Base-by-base conservation (phyloP, 108 stramenopile species). In the Cyclotella choctawhatcheeana region DNA sequence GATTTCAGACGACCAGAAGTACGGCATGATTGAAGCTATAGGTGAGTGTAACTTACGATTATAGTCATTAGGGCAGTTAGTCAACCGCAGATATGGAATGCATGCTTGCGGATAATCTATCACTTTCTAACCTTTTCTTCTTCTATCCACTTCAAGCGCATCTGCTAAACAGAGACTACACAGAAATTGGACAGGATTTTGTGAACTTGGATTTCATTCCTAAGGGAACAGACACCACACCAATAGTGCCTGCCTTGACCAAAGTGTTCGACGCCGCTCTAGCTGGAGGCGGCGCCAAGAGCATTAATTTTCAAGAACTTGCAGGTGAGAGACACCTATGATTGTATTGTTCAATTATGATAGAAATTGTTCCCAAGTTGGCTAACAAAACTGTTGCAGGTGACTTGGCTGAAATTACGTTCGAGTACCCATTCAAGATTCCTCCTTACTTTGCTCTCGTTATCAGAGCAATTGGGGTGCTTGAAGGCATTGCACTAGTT, bases 21-120 rank as follows among this genome's bases (percentile, higher is more conserved):
- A 94, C 58, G 95, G 96, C 26, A 98, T 98, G 96, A 92, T 98
- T 26, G 94, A 96, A 74, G 96, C 97, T 3, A 93, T 98, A 76
- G n/a, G n/a, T n/a, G n/a, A n/a, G n/a, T n/a, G n/a, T n/a, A n/a
- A n/a, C n/a, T n/a, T n/a, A n/a, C n/a, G n/a, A n/a, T n/a, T n/a
- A n/a, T n/a, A n/a, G n/a, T n/a, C n/a, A n/a, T n/a, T n/a, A n/a
- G n/a, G n/a, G n/a, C n/a, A n/a, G n/a, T n/a, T n/a, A n/a, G n/a
- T n/a, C n/a, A n/a, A n/a, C n/a, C n/a, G n/a, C n/a, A n/a, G n/a
- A n/a, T n/a, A n/a, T n/a, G n/a, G n/a, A n/a, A n/a, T n/a, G n/a
- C n/a, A n/a, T n/a, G n/a, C n/a, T n/a, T n/a, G n/a, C n/a, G n/a
- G n/a, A n/a, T n/a, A n/a, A n/a, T n/a, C n/a, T n/a, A n/a, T n/a